Percentiles rank a stretch among this genome's conserved stretches.
Conservation (phyloP, 192 early-diverging fungal species). For the Coemansia sp. region DNA sequence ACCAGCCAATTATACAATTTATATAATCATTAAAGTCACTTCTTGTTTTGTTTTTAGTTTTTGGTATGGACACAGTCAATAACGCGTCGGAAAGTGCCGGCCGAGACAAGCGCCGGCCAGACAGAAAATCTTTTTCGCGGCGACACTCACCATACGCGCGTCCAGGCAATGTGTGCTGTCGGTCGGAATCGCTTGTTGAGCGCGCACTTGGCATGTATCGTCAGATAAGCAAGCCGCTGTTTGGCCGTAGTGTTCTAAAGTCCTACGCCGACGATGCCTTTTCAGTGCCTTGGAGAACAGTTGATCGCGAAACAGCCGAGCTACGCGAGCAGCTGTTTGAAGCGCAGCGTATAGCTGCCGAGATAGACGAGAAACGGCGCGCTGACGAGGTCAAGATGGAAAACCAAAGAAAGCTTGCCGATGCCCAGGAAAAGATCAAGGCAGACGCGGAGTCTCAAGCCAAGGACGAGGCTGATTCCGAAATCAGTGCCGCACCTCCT, state of each 20-base stretch:
- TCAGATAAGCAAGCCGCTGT: slow-evolving; percentile 35
- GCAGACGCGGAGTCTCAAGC: too few relatives aligned
- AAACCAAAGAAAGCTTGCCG: background rate
- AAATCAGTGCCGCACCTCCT: background rate
- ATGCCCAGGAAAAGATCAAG: background rate
- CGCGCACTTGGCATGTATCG: slow-evolving; percentile 27
- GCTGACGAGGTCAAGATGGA: slow-evolving; percentile 4
- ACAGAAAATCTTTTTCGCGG: slow-evolving; percentile 8
- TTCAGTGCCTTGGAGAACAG: slow-evolving; percentile 48
- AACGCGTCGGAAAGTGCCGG: background rate
- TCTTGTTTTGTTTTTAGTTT: background rate
- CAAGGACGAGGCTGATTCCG: background rate
- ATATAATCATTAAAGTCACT: background rate
- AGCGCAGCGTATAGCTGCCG: slow-evolving; percentile 17
- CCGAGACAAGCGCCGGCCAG: background rate
- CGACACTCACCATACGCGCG: slow-evolving; percentile 34
- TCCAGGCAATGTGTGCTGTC: slow-evolving; percentile 7
- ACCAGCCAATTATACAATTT: background rate
- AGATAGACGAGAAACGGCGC: slow-evolving; percentile 10
- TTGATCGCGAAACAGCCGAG: slow-evolving; percentile 40
- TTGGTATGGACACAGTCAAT: background rate
- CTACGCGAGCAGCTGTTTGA: slow-evolving; percentile 30
- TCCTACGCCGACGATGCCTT: slow-evolving; percentile 30
- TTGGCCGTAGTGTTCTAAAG: slow-evolving; percentile 11
- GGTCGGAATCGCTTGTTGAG: slow-evolving; percentile 21